Evolutionary conservation across 768 basidiomycete species (phyloP).

Genomic region (Flagelloscypha sp.): DNA sequence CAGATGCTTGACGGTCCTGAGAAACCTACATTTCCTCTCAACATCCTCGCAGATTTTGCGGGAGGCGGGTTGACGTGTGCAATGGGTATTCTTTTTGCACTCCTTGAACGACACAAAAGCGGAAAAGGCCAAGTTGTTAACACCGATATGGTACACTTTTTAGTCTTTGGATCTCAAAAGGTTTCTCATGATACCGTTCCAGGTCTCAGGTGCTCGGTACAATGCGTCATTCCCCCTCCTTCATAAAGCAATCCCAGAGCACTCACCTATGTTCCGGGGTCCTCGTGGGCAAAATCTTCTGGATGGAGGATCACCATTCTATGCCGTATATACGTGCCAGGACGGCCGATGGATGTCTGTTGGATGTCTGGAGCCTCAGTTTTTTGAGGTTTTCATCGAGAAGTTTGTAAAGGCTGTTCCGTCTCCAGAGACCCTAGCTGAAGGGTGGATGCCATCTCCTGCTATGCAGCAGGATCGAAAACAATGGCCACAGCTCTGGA

Average conservation of each 20-base stretch:
- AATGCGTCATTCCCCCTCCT: conserved; percentile 66
- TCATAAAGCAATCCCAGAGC: conserved; percentile 22
- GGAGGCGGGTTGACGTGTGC: conserved; percentile 72
- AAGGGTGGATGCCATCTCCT: conserved; percentile 48
- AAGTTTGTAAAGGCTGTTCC: conserved; percentile 45
- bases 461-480: conserved; percentile 35
- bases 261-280: conserved; percentile 28
- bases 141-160: conserved; percentile 56
- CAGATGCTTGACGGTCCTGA: conserved; percentile 57
- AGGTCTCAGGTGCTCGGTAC: conserved; percentile 79
- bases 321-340: conserved; percentile 63
- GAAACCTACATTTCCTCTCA: conserved; percentile 66
- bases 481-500: conserved; percentile 49
- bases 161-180: not conserved
- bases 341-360: conserved; percentile 73
- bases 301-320: conserved; percentile 76
- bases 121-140: conserved; percentile 70
- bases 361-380: conserved; percentile 67
- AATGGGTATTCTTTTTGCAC: conserved; percentile 64
- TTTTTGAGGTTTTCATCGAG: conserved; percentile 56
- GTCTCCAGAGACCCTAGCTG: conserved; percentile 28
- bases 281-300: conserved; percentile 52
- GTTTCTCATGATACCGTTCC: not conserved
- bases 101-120: conserved; percentile 56
- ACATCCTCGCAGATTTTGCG: conserved; percentile 76